phyloP scores from a whole-genome alignment of 139 green algal species.

The Marvania coccoides region DNA sequence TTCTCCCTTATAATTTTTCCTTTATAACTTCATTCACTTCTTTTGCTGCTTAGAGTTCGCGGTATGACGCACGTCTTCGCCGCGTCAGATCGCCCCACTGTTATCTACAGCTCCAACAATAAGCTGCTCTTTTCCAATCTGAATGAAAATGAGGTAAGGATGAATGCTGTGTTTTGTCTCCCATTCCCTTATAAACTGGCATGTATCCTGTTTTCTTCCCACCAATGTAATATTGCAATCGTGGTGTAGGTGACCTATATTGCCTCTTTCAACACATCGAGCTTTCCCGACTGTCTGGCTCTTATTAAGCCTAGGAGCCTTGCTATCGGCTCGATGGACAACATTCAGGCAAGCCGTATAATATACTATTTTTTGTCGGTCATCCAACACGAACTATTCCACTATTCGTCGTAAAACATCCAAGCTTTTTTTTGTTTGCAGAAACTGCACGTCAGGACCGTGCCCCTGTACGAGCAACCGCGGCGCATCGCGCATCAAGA shows the following conservation, averaged over 20 bases:
- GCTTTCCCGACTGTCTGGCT: slow-evolving; percentile 75
- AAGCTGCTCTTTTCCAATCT: slow-evolving; percentile 97
- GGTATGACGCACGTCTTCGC: slow-evolving; percentile 80
- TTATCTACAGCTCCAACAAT: slow-evolving; percentile 83
- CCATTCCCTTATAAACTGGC: background rate
- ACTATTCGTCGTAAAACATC: too few species aligned
- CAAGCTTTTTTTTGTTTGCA: slow-evolving; percentile 65
- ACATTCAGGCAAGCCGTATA: slow-evolving; percentile 50
- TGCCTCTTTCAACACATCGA: slow-evolving; percentile 60
- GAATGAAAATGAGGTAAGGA: slow-evolving; percentile 84
- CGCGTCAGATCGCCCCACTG: slow-evolving; percentile 85
- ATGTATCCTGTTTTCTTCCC: too few species aligned
- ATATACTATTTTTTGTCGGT: too few species aligned
- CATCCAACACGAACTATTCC: too few species aligned
- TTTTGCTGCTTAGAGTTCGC: background rate
- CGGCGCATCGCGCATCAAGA: slow-evolving; percentile 82
- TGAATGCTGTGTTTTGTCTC: too few species aligned
- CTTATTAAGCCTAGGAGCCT: slow-evolving; percentile 68
- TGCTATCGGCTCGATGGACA: slow-evolving; percentile 84
- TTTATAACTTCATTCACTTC: background rate
- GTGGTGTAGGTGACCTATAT: slow-evolving; percentile 77
- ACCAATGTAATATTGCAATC: too few species aligned
- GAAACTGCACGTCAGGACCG: slow-evolving; percentile 90
- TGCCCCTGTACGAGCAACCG: slow-evolving; percentile 86
- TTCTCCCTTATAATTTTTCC: background rate